Conservation (phyloP, 23 red algal genomes). For the Chondrus crispus region DNA sequence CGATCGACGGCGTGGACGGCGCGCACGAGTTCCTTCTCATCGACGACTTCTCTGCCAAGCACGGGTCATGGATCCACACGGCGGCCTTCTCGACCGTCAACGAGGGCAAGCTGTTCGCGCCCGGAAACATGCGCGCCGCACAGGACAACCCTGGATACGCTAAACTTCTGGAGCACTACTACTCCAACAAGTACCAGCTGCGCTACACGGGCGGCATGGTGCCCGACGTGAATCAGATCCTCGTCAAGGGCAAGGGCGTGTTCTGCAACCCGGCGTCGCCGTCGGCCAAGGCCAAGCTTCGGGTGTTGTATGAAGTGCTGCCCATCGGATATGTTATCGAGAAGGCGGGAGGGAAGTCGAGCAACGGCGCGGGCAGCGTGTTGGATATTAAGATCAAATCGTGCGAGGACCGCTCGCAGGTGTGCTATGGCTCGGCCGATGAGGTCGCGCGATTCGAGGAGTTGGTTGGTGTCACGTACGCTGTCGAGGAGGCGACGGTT, state of each 20-base stretch:
- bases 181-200: conserved; percentile 93
- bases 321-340: conserved; percentile 97
- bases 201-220: conserved; percentile 99
- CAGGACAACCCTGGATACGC: conserved; percentile 96
- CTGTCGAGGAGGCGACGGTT: conserved; percentile 37
- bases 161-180: conserved; percentile 84
- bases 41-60: conserved; percentile 96
- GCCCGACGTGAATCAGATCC: conserved; percentile 97
- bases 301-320: conserved; percentile 95
- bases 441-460: conserved; percentile 94
- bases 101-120: conserved; percentile 98
- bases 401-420: conserved; percentile 83
- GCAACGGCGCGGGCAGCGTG: conserved; percentile 70
- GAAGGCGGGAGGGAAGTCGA: conserved; percentile 83
- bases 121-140: conserved; percentile 93
- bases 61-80: conserved; percentile 95
- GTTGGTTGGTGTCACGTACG: conserved; percentile 76
- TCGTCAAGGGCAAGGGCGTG: conserved; percentile 98
- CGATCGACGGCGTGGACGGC: conserved; percentile 82
- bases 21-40: conserved; percentile 97
- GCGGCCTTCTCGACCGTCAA: conserved; percentile 74
- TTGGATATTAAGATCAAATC: conserved; percentile 83
- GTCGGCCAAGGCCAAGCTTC: conserved; percentile 89
- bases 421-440: conserved; percentile 83
- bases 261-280: conserved; percentile 98